phyloP scores from a whole-genome alignment of 371 early-diverging fungal species.

The Mucor sp. region DNA sequence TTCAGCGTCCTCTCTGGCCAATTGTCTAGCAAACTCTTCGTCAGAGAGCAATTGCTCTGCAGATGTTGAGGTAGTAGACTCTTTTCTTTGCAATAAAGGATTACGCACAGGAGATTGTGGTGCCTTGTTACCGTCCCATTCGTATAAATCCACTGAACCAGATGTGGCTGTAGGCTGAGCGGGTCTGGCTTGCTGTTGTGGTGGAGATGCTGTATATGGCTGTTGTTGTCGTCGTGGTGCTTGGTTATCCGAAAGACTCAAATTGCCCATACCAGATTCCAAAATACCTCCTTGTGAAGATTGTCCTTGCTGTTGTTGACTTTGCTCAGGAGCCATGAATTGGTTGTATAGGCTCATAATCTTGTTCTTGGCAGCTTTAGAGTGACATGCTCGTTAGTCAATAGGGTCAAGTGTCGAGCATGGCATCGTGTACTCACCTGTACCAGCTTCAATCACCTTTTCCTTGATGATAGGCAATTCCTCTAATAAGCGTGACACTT shows the following conservation, averaged over 20 bases:
- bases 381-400: background rate
- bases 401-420: background rate
- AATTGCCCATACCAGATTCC: constrained; percentile 15
- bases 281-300: background rate
- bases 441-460: constrained; percentile 41
- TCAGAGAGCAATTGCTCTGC: constrained; percentile 31
- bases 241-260: constrained; percentile 14
- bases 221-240: background rate
- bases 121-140: constrained; percentile 21
- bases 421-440: constrained; percentile 18
- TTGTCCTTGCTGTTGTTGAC: constrained; percentile 5
- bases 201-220: background rate
- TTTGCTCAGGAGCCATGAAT: constrained; percentile 20
- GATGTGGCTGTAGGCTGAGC: background rate
- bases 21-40: constrained; percentile 37
- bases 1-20: constrained; percentile 25
- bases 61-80: constrained; percentile 18
- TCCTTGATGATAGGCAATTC: constrained; percentile 42
- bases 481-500: constrained; percentile 9
- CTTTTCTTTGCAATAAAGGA: constrained; percentile 3
- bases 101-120: background rate
- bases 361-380: constrained; percentile 43
- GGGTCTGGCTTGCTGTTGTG: constrained; percentile 5
- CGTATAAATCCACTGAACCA: constrained; percentile 22
- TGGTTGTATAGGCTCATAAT: constrained; percentile 38